phyloP scores from a whole-genome alignment of 176 grass and related monocot genomes.

The Calamus simplicifolius region DNA sequence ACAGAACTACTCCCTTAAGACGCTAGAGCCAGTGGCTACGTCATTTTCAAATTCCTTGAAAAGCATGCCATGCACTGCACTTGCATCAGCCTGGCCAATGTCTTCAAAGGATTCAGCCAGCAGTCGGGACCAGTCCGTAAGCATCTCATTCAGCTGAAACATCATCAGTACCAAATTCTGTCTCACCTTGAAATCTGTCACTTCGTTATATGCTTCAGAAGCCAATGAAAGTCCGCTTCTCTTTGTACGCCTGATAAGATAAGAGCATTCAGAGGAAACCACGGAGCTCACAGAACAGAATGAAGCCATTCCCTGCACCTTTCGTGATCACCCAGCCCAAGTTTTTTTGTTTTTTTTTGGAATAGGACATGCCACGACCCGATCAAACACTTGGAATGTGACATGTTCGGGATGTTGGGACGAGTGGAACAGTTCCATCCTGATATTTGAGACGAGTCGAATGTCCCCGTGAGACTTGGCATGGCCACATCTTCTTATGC shows the following conservation, averaged over 20 bases:
- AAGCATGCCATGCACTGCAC: slow-evolving; percentile 54
- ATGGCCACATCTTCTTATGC: no score
- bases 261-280: slow-evolving; percentile 51
- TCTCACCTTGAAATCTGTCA: slow-evolving; percentile 71
- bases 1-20: slow-evolving; percentile 95
- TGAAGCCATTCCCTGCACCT: slow-evolving; percentile 52
- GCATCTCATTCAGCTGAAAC: slow-evolving; percentile 92
- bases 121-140: slow-evolving; percentile 70
- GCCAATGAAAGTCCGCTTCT: slow-evolving; percentile 63
- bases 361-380: no score
- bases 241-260: slow-evolving; percentile 56
- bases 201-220: slow-evolving; percentile 72
- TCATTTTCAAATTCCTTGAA: slow-evolving; percentile 99
- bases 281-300: slow-evolving; percentile 45
- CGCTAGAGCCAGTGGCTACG: slow-evolving; percentile 93
- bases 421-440: no score
- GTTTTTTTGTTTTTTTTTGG: no score
- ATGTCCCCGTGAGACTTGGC: no score
- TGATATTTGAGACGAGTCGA: no score
- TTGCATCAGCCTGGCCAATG: slow-evolving; percentile 46
- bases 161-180: slow-evolving; percentile 88
- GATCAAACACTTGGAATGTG: no score
- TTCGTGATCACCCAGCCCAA: background rate
- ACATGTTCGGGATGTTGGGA: no score
- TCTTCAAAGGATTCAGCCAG: slow-evolving; percentile 85